Percentiles rank a stretch among this genome's conserved stretches.
Conservation (phyloP, 306 rosid genomes). For the Medicago lupulina region DNA sequence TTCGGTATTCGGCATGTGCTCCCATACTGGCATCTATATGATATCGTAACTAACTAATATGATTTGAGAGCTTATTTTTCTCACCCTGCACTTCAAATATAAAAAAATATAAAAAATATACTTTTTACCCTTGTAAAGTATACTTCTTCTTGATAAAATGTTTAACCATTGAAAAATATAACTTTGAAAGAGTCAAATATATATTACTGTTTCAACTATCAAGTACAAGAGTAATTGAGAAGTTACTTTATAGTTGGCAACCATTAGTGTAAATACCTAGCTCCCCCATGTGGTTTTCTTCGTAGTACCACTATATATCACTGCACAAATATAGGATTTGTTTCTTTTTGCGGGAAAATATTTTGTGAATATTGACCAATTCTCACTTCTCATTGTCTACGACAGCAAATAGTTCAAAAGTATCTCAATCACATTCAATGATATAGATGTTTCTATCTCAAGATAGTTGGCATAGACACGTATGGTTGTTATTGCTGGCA, state of each 20-base stretch:
- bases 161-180: no score
- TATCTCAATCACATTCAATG: conserved; percentile 47
- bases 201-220: not conserved
- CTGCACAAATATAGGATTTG: conserved; percentile 1
- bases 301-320: conserved; percentile 3
- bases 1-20: conserved; percentile 41
- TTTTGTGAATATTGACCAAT: conserved; percentile 35
- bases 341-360: conserved; percentile 30
- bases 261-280: conserved; percentile 27
- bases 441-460: conserved; percentile 37
- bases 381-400: conserved; percentile 26
- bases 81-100: not conserved
- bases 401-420: conserved; percentile 22
- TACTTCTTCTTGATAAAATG: no score
- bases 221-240: conserved; percentile 19
- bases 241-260: conserved; percentile 24
- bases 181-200: not conserved
- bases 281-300: conserved; percentile 37
- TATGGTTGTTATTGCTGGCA: conserved; percentile 42
- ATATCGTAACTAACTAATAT: conserved; percentile 16
- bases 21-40: conserved; percentile 40
- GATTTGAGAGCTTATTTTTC: not conserved
- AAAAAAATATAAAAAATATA: no score
- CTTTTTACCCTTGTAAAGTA: no score
- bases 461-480: conserved; percentile 43